Evolutionary conservation across 2,329 filamentous ascomycete genomes (phyloP), one percentile per base, ranked within the genome.

Genomic region (Metarhizium guizhouense): DNA sequence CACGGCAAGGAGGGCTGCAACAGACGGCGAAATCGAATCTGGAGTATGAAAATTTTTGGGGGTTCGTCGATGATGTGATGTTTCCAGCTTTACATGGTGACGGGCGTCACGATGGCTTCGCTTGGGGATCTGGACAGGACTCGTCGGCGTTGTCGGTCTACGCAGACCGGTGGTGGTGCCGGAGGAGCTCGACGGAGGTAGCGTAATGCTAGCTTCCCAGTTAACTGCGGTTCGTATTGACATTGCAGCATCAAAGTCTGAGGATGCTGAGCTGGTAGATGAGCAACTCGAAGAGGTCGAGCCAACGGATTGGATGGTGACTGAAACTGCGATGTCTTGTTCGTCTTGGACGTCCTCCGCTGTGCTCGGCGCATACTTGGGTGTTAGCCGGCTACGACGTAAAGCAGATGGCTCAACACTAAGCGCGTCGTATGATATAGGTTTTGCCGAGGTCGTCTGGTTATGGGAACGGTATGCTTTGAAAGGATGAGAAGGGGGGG

Each of bases 1-100:
- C 54, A 83, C 73, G 36, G 83, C 83, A 38, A 86, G 72, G 32
- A 86, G 71, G 13, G 81, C 81, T 6, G 81, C 81, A 32, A 86
- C 76, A 0, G 82, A 83, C 0, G 82, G 76, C 5, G 83, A 78
- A 25, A 86, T 73, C 16, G 75, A 71, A 56, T 83, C 79, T 6
- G 80, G 75, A 1, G 77, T 76, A 64, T 79, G 77, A 2, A 72
- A 67, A 54, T 78, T 74, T 57, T 68, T 71, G 8, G 68, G 66
- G 45, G 68, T 62, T 49, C 63, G 62, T 43, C 68, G 68, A 47
- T 70, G 70, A 52, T 74, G 70, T 30, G 65, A 66, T 56, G 71
- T 66, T 53, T 71, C 68, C 43, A 73, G 63, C 67, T 74, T 58
- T 70, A 70, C 59, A 63, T 66, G 56, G 65, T 71, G 61, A 59